Evolutionary conservation across 768 basidiomycete species (phyloP).

Genomic region (Clitopilus passeckerianus): DNA sequence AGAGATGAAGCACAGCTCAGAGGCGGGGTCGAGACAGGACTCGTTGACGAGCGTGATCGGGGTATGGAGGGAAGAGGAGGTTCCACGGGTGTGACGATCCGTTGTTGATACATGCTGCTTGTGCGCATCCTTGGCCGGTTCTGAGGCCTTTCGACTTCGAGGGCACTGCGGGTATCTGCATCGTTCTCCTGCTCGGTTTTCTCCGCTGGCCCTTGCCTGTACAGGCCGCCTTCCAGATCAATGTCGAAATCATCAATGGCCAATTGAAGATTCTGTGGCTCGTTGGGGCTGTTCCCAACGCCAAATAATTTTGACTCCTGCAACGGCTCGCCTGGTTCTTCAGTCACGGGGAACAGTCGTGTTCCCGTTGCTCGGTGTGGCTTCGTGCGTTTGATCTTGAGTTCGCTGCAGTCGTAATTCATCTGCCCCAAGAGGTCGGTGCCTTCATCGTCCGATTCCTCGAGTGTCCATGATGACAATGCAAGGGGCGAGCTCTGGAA

Average conservation of each 20-base stretch:
- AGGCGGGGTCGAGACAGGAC: conserved; percentile 2
- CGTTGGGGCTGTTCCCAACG: conserved; percentile 13
- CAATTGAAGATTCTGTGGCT: conserved; percentile 23
- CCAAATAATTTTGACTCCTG: background rate
- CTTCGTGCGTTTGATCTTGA: conserved; percentile 6
- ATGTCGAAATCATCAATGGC: conserved; percentile 22
- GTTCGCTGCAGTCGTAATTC: background rate
- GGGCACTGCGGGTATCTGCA: conserved; percentile 10
- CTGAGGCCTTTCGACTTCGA: conserved; percentile 22
- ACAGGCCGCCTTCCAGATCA: conserved; percentile 22
- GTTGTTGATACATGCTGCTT: conserved; percentile 27
- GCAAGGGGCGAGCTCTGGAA: conserved; percentile 47
- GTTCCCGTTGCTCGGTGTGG: conserved; percentile 11
- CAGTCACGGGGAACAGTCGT: conserved; percentile 36
- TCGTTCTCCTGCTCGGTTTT: background rate
- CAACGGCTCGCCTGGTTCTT: conserved; percentile 24
- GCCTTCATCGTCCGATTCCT: conserved; percentile 7
- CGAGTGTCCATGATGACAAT: conserved; percentile 24
- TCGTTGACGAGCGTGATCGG: background rate
- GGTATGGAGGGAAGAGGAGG: conserved; percentile 8
- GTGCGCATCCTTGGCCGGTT: conserved; percentile 26
- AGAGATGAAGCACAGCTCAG: background rate
- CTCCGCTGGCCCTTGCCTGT: conserved; percentile 3
- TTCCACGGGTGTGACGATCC: conserved; percentile 10
- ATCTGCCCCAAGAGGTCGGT: background rate